Evolutionary conservation across 495 filamentous ascomycete species (phyloP), one percentile per base, ranked within the genome.

Genomic region (Aspergillus baeticus): DNA sequence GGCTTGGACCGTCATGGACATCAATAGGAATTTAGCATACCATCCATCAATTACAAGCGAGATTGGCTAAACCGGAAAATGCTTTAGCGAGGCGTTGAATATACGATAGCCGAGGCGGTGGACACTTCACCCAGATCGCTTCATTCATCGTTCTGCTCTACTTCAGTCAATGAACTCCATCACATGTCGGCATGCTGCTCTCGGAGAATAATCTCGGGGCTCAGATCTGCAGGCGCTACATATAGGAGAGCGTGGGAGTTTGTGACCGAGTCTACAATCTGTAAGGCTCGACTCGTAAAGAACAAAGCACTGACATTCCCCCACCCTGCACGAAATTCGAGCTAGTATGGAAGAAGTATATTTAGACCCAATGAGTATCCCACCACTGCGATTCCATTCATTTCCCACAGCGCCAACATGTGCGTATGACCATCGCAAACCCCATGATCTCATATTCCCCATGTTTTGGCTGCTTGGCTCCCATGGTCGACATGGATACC

Each of bases 291-390:
- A 29, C 26, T 29, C 26, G 4, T 3, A 3, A 29, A 29, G 26
- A 29, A 29, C 15, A 7, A 29, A 38, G 47, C 47, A 38, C 47
- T 26, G 47, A 50, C 47, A 23, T 37, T 50, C 34, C 18, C 21
- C 34, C 42, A 23, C 21, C 42, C 33, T 47, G 52, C 52, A 48
- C 11, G 42, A n/a, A 35, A 38, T 26, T 21, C 38, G 29, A 50
- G 34, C 31, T 38, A 38, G 14, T n/a, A 5, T 2, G 42, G 14
- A n/a, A 45, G 14, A 21, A 23, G 26, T 8, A 29, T 29, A 29
- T 4, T 8, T 29, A 29, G 26, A 8, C 8, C 26, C 3, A 8
- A 8, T 29, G 5, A 22, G 18, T 31, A 41, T 20, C 46, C 46
- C 18, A 36, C 31, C 10, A 6, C 13, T 23, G 34, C n/a, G 21